A percentile compares a stretch with the other conserved stretches of the same genome.
These are phyloP conservation scores for Aspergillus aculeatinus DNA, from an alignment of 2,329 filamentous ascomycete species.

Conservation along the genomic window DNA sequence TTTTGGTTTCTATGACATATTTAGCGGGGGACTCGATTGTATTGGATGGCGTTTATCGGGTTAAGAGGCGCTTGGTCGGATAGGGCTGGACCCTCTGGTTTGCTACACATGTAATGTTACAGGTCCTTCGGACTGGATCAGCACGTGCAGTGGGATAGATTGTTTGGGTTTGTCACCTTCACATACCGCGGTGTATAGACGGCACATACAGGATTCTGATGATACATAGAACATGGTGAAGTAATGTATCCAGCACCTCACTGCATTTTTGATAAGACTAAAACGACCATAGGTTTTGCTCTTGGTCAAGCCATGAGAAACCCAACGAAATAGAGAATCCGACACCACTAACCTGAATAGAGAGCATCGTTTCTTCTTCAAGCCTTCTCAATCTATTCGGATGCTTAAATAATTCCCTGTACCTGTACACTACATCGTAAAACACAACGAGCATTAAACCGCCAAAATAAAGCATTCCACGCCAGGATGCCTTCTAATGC, in stretches of 20 bases:
- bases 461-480: too few relatives aligned
- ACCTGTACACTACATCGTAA: too few relatives aligned
- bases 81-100: not conserved
- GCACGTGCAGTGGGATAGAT: not conserved
- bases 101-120: not conserved
- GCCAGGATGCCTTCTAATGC: too few relatives aligned
- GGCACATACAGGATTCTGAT: not conserved
- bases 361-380: too few relatives aligned
- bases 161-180: not conserved
- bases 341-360: too few relatives aligned
- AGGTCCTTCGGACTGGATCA: not conserved
- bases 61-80: not conserved
- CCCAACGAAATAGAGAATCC: too few relatives aligned
- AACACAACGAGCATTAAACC: too few relatives aligned
- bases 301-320: too few relatives aligned
- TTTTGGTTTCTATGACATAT: not conserved
- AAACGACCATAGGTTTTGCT: too few relatives aligned
- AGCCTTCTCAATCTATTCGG: too few relatives aligned
- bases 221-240: not conserved
- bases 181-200: not conserved
- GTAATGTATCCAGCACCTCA: not conserved
- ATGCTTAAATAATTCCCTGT: too few relatives aligned
- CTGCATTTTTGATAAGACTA: too few relatives aligned
- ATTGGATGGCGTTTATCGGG: not conserved
- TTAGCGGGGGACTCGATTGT: not conserved